Evolutionary conservation across 805 yeast genomes (phyloP).

Genomic region (Tetrapisispora arboricola): DNA sequence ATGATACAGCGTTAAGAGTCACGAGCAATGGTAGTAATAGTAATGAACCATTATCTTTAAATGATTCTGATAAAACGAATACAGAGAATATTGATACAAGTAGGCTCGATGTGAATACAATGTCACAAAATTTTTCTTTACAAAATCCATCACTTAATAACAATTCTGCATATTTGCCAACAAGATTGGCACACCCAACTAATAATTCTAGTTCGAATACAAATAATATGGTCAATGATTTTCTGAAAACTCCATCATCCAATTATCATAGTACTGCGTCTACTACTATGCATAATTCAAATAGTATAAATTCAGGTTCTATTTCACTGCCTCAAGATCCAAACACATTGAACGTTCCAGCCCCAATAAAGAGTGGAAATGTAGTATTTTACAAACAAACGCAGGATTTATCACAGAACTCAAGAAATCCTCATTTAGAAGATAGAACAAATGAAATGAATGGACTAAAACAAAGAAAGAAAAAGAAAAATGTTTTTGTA

Average conservation of each 20-base stretch:
- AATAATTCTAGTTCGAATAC: neutral
- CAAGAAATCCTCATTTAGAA: neutral
- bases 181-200: neutral
- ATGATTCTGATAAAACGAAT: neutral
- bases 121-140: neutral
- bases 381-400: slow-evolving; percentile 1
- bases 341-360: neutral
- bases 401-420: neutral
- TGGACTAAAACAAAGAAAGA: slow-evolving; percentile 2
- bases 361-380: neutral
- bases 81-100: neutral
- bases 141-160: slow-evolving; percentile 2
- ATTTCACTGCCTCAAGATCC: neutral
- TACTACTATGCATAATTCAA: neutral
- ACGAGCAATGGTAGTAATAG: neutral
- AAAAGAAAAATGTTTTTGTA: slow-evolving; percentile 22
- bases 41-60: neutral
- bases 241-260: neutral
- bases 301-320: neutral
- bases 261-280: neutral
- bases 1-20: slow-evolving; percentile 1
- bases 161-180: slow-evolving; percentile 1
- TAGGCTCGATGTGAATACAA: slow-evolving; percentile 1
- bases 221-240: slow-evolving; percentile 1
- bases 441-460: neutral